Base-by-base conservation (phyloP, 176 grass and related monocot genomes). In the Eragrostis curvula region DNA sequence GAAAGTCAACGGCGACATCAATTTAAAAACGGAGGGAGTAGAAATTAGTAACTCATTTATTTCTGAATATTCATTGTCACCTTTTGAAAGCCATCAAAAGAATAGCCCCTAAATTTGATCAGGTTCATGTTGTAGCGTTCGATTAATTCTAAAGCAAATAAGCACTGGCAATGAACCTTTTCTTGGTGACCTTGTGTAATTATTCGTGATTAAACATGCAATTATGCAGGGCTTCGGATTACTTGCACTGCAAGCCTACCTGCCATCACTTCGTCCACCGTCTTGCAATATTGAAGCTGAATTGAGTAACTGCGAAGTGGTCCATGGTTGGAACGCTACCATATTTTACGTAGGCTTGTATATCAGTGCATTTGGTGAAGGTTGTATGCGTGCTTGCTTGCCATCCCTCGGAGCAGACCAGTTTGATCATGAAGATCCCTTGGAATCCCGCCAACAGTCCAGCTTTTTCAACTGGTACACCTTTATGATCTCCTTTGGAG, bases 381-480 rank as follows among this genome's bases (percentile, higher is more conserved):
- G 92, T 39, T 88, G 70, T 55, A 18, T 88, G 5, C 85, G 88
- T 14, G 70, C 88, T 16, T 91, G 86, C 74, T 29, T 58, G 21
- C 85, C 92, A 29, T 85, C 88, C 18, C 84, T 94, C 2, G 92
- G 92, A 71, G 92, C 88, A 40, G 92, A 91, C 27, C 92, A 91
- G 25, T 94, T 91, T 60, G 92, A 94, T 58, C 52, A 50, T 14
- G 66, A 84, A 18, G 92, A 91, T 51, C 85, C 70, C 43, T n/a
- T 40, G 0, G 86, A 94, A 47, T 69, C 43, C 16, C 64, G 36
- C 7, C 82, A 77, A 13, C 85, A 88, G 30, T 77, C 83, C 15
- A 94, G 88, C 75, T 94, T 87, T 67, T 91, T 90, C 66, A 88
- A 94, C 69, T 91, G 78, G 81, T 78, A 68, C 69, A 83, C 92